Percentiles rank a stretch among this genome's conserved stretches.
phyloP scores from a whole-genome alignment of 2,329 filamentous ascomycete species.

The Leptographium wingfieldii region DNA sequence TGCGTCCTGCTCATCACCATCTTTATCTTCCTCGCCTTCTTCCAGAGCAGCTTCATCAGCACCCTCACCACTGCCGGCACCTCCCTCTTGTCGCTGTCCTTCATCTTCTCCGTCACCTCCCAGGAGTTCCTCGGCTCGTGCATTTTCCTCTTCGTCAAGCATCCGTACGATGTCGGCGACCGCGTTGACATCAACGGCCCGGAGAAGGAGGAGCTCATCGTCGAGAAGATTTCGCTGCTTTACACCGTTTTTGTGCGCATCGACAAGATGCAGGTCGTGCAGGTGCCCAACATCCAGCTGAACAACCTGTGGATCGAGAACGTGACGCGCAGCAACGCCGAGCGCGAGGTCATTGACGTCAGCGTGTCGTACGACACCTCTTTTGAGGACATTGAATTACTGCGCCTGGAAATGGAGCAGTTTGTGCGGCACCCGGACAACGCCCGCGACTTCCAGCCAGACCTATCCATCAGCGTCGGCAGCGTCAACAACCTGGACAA shows the following conservation, averaged over 20 bases:
- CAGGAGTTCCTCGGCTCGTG: conserved; percentile 97
- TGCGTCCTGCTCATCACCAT: conserved; percentile 70
- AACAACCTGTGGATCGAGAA: conserved; percentile 96
- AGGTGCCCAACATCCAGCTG: conserved; percentile 83
- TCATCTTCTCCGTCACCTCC: conserved; percentile 82
- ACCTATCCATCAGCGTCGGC: conserved; percentile 65
- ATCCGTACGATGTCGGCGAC: conserved; percentile 92
- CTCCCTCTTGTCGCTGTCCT: conserved; percentile 85
- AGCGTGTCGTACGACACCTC: conserved; percentile 75
- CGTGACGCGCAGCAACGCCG: conserved; percentile 76
- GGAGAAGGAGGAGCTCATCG: conserved; percentile 53
- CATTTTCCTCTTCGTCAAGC: conserved; percentile 98
- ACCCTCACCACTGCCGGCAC: conserved; percentile 86
- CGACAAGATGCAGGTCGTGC: conserved; percentile 63
- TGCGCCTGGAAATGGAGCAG: conserved; percentile 70
- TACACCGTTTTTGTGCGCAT: conserved; percentile 87
- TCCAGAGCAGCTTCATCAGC: conserved; percentile 73
- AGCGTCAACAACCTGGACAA: conserved; percentile 81
- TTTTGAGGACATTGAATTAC: conserved; percentile 78
- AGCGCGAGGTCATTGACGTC: conserved; percentile 74
- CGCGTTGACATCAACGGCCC: conserved; percentile 64
- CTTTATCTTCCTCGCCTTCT: conserved; percentile 80
- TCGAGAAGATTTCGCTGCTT: conserved; percentile 87
- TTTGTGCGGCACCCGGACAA: conserved; percentile 82
- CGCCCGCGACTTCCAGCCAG: conserved; percentile 77